Evolutionary conservation across 352 stramenopile species (phyloP), one percentile per base, ranked within the genome.

Genomic region (Pythium pyrilobum): DNA sequence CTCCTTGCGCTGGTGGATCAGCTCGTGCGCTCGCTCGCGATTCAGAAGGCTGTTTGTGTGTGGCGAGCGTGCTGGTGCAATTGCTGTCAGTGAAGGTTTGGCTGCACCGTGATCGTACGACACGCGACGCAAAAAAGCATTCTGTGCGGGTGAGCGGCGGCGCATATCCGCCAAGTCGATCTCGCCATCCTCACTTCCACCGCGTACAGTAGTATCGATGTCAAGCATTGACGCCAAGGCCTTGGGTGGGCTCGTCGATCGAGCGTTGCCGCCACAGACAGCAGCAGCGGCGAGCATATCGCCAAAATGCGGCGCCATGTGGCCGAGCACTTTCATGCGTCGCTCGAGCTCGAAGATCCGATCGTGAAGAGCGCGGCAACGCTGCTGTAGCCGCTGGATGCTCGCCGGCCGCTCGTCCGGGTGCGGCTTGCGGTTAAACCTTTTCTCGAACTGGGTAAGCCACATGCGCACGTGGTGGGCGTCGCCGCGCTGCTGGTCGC

Each of bases 111-210:
- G 27, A 27, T 33, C 23, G 8, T 46, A 20, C 3, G 36, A 54
- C 8, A 81, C 69, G 3, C 70, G 62, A 47, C 77, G 74, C 28
- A 87, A 34, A 33, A 87, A 87, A 13, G 72, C 77, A 24, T 87
- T 78, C 50, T 87, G 77, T 1, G 77, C 77, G n/a, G 77, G 77
- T 11, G 77, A 87, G 37, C 77, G 58, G 13, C 57, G 43, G 7
- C 45, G 43, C 13, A 15, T 21, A 21, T 61, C 51, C 4, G 37
- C 20, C 2, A 31, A 31, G 21, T 53, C 24, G 18, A 27, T 24
- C n/a, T 38, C 44, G 21, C 16, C 34, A 3, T 50, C 36, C 18
- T 48, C 38, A 10, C 18, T 16, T n/a, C 32, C 31, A 5, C n/a
- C 23, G 6, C 27, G 32, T 12, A 38, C 36, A 16, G 1, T 47